These are phyloP conservation scores for Yarrowia hollandica DNA, from an alignment of 805 yeast species.

Conservation along the genomic window DNA sequence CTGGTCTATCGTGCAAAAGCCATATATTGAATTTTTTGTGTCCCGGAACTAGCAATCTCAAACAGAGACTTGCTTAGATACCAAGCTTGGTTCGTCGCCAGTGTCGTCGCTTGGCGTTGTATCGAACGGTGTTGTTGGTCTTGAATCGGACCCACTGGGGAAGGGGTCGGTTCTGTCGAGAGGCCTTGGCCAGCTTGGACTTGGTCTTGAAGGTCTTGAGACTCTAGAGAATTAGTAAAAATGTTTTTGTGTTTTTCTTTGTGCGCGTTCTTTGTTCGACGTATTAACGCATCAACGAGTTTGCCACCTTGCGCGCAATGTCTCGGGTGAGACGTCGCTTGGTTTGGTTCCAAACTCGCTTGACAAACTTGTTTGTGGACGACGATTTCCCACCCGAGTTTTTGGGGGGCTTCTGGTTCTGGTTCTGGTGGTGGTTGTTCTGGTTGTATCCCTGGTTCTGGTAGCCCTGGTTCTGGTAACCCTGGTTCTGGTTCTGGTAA, in stretches of 20 bases:
- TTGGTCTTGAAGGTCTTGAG: conserved; percentile 95
- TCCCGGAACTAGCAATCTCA: neutral
- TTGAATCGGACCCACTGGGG: conserved; percentile 99
- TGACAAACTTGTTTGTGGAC: neutral
- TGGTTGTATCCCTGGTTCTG: neutral
- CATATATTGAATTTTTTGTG: conserved; percentile 17
- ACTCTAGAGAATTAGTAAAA: conserved; percentile 36
- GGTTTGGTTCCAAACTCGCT: conserved; percentile 16
- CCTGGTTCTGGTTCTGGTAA: neutral
- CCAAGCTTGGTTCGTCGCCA: conserved; percentile 99
- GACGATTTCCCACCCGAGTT: too few relatives aligned
- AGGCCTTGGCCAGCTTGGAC: conserved; percentile 98
- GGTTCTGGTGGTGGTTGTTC: neutral
- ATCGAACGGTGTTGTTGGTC: conserved; percentile 94
- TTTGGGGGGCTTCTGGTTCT: neutral
- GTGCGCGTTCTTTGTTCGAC: too few relatives aligned
- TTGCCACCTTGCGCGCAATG: conserved; percentile 15
- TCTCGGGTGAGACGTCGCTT: conserved; percentile 2
- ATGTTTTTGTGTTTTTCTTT: too few relatives aligned
- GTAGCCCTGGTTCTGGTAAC: neutral
- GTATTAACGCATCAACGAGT: neutral
- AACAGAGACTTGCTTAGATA: conserved; percentile 58
- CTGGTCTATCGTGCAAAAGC: conserved; percentile 10
- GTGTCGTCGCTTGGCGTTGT: conserved; percentile 99
- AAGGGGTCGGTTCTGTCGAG: conserved; percentile 98